These are phyloP conservation scores for Pyrenula aspistea DNA, from an alignment of 495 filamentous ascomycete species.

Conservation along the genomic window DNA sequence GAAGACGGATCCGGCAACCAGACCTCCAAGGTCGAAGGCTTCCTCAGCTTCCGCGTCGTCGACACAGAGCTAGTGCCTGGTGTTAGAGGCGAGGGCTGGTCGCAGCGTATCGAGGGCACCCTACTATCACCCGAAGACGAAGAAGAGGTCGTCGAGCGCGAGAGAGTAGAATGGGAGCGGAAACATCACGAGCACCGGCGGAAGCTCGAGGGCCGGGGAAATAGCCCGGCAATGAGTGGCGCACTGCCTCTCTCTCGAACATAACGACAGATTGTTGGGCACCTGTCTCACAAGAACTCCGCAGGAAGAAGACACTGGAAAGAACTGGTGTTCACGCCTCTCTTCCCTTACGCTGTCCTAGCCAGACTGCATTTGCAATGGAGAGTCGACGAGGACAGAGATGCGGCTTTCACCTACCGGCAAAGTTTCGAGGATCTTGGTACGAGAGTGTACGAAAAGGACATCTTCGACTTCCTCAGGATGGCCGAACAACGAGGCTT, in stretches of 20 bases:
- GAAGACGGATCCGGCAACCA: too few species aligned
- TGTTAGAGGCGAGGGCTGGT: constrained; percentile 43
- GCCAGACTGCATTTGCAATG: constrained; percentile 49
- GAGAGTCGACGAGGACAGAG: constrained; percentile 46
- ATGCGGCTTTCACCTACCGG: constrained; percentile 44
- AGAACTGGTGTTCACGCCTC: too few species aligned
- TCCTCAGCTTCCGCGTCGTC: constrained; percentile 48
- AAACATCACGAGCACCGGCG: neutral
- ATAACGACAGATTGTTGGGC: too few species aligned
- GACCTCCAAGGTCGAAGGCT: constrained; percentile 34
- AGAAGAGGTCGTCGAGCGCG: constrained; percentile 21
- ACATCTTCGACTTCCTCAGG: constrained; percentile 10
- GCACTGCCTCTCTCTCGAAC: too few species aligned
- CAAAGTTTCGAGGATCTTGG: constrained; percentile 43
- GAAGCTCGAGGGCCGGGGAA: neutral
- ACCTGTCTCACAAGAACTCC: too few species aligned
- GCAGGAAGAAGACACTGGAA: too few species aligned
- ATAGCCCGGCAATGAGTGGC: neutral
- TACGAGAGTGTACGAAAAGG: constrained; percentile 34
- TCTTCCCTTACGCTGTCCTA: too few species aligned
- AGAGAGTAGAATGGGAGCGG: constrained; percentile 7
- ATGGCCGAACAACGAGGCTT: constrained; percentile 20
- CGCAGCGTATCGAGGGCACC: constrained; percentile 59
- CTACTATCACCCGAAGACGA: constrained; percentile 43
- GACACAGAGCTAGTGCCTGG: constrained; percentile 49